These are phyloP conservation scores for Coriolopsis trogii DNA, from an alignment of 1,284 basidiomycete genomes.

Conservation along the genomic window DNA sequence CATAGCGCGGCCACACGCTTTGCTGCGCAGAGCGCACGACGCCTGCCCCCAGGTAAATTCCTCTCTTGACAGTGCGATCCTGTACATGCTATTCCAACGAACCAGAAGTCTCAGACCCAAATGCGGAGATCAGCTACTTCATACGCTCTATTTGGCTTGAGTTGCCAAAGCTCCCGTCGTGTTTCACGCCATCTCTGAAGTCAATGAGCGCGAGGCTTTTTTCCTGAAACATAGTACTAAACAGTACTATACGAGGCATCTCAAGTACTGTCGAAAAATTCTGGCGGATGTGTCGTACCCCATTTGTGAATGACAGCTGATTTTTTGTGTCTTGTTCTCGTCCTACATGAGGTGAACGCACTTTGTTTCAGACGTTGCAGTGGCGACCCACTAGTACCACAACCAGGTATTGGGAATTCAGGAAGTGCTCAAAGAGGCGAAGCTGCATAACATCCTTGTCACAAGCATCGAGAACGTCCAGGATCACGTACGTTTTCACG, in stretches of 20 bases:
- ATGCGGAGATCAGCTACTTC: slow-evolving; percentile 38
- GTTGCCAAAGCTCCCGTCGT: slow-evolving; percentile 43
- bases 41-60: no score
- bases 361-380: slow-evolving; percentile 56
- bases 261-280: slow-evolving; percentile 43
- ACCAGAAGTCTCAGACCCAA: slow-evolving; percentile 46
- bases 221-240: slow-evolving; percentile 56
- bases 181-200: slow-evolving; percentile 48
- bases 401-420: slow-evolving; percentile 54
- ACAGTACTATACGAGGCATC: slow-evolving; percentile 44
- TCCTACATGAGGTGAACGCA: slow-evolving; percentile 28
- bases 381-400: slow-evolving; percentile 61
- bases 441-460: slow-evolving; percentile 47
- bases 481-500: slow-evolving; percentile 49
- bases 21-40: no score
- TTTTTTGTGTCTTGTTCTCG: no score
- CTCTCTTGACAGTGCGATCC: no score
- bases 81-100: slow-evolving; percentile 59
- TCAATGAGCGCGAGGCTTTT: slow-evolving; percentile 43
- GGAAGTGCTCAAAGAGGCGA: slow-evolving; percentile 34
- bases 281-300: slow-evolving; percentile 11
- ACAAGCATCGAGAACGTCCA: slow-evolving; percentile 67
- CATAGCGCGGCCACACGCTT: no score
- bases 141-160: slow-evolving; percentile 21
- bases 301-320: slow-evolving; percentile 10